Percentiles rank a stretch among this genome's conserved stretches.
These are phyloP conservation scores for Podospora bellae-mahoneyi DNA, from an alignment of 495 filamentous ascomycete genomes.

Conservation along the genomic window DNA sequence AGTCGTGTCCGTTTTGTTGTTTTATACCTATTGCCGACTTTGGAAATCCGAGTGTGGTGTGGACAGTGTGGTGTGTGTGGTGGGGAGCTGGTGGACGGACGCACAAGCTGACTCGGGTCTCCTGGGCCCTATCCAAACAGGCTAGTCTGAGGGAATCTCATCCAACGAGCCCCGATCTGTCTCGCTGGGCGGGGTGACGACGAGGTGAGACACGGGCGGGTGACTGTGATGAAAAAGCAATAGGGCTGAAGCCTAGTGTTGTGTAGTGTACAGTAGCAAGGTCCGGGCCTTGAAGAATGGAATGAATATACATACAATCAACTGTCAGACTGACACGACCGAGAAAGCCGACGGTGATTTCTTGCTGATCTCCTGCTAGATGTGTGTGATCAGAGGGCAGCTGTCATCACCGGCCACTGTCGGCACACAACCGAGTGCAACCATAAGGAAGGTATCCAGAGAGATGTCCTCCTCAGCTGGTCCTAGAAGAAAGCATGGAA, in stretches of 20 bases:
- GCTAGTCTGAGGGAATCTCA: background rate
- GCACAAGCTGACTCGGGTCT: background rate
- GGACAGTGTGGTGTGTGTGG: background rate
- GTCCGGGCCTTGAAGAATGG: too few relatives aligned
- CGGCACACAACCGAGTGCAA: background rate
- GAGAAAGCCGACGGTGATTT: background rate
- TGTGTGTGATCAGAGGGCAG: background rate
- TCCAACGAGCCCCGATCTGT: conserved; percentile 5
- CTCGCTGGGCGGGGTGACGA: conserved; percentile 1
- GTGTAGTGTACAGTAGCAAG: background rate
- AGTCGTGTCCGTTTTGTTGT: background rate
- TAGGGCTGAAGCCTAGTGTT: conserved; percentile 3
- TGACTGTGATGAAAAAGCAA: conserved; percentile 4
- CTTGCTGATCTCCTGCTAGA: background rate
- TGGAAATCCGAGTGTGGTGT: background rate
- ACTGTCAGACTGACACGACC: too few relatives aligned
- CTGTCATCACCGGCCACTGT: background rate
- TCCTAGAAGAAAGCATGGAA: background rate
- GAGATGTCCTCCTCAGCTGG: background rate
- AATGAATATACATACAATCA: too few relatives aligned
- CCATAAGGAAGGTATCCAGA: background rate
- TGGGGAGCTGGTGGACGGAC: background rate
- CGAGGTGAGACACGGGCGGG: conserved; percentile 3
- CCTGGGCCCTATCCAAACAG: background rate
- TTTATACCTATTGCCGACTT: background rate